Evolutionary conservation across 192 early-diverging fungal species (phyloP), one percentile per base, ranked within the genome.

Genomic region (Gigaspora rosea): DNA sequence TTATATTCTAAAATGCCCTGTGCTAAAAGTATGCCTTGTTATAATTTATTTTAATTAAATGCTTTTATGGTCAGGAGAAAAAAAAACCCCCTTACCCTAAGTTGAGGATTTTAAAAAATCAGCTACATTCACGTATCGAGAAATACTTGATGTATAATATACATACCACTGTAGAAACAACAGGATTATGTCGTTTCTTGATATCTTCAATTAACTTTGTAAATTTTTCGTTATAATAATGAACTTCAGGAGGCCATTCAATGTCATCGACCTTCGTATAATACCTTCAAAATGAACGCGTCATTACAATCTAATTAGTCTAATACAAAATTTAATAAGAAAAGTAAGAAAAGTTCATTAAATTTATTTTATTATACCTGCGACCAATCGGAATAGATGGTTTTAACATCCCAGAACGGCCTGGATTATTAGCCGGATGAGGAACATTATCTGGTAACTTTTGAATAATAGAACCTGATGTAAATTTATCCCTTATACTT

Each of bases 1-100:
- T 98, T 98, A 79, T 95, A 93, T 82, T 98, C 95, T 46, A 94
- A 86, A 52, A 98, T 93, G 61, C 97, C 97, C 86, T 97, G 92
- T 12, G 97, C 96, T 85, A 80, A 79, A 67, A 71, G 41, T 62
- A 65, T 18, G 4, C 15, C 8, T 36, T 36, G 8, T 62, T 27
- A 27, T 61, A n/a, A 22, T 62, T 62, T 18, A 62, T 62, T 62
- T 62, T 62, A 62, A n/a, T n/a, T n/a, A n/a, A n/a, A n/a, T n/a
- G n/a, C n/a, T n/a, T n/a, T n/a, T n/a, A n/a, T n/a, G n/a, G n/a
- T n/a, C n/a, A n/a, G n/a, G n/a, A n/a, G n/a, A n/a, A n/a, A n/a
- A n/a, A n/a, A n/a, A n/a, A n/a, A n/a, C n/a, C n/a, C n/a, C n/a
- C n/a, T n/a, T n/a, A n/a, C n/a, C n/a, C n/a, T n/a, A n/a, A n/a